Base-by-base conservation (phyloP, 495 filamentous ascomycete species). In the Paragyromitra xinjiangensis region DNA sequence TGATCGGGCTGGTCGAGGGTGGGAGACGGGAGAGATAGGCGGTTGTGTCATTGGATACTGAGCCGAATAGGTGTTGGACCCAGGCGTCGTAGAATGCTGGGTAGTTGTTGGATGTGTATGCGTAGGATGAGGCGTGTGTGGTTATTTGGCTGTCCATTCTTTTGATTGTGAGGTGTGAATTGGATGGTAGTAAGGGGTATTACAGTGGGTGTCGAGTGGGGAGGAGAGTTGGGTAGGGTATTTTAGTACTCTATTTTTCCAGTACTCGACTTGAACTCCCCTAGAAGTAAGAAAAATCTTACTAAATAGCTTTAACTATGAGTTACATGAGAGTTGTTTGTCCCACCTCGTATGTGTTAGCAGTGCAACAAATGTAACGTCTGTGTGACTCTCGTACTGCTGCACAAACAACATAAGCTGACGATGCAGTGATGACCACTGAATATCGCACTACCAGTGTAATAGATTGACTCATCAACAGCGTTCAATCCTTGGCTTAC, bases 11-110 rank as follows among this genome's bases (percentile, higher is more conserved):
- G 2, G 44, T 14, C 3, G 19, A n/a, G 22, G 40, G 29, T 44
- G 34, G 45, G 34, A 77, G 68, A 14, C 44, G 68, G 29, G 42
- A 29, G 9, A 71, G 67, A 51, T 62, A 69, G 22, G 59, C 16
- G 2, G 42, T 3, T 5, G 58, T 71, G 45, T 69, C 73, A 9
- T 12, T 24, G 24, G n/a, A 51, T 24, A 40, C 55, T 29, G 45
- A 16, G 6, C 64, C 53, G 67, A 76, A 76, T 9, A 71, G 42
- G 19, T 61, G n/a, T 16, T 8, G 6, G 6, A 72, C 59, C 67
- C 59, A 77, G 26, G 48, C 12, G 22, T 77, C 67, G 68, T 77
- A 66, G 68, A 77, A 72, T 8, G 40, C 26, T 39, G 68, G 68
- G 56, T 63, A 72, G 14, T 55, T 53, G 16, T 58, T 24, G 58